phyloP scores from a whole-genome alignment of 805 yeast species.

The Blastobotrys attinorum region DNA sequence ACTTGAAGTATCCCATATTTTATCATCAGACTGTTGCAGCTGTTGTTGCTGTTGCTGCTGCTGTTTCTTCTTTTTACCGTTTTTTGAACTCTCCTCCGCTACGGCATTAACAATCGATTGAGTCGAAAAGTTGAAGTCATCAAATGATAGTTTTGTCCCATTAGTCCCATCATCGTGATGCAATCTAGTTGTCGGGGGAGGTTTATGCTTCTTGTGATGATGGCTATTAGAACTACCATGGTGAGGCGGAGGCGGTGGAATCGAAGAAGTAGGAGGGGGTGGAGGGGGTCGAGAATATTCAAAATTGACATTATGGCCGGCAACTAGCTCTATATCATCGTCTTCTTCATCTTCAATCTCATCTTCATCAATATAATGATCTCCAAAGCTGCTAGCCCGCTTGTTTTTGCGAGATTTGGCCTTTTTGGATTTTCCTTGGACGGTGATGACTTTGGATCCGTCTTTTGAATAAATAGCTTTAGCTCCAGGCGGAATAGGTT shows the following conservation, averaged over 20 bases:
- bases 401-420: not conserved
- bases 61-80: conserved; percentile 5
- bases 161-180: conserved; percentile 50
- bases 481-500: conserved; percentile 17
- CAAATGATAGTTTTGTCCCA: conserved; percentile 62
- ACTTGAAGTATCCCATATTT: conserved; percentile 38
- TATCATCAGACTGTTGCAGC: conserved; percentile 12
- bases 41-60: not conserved
- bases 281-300: conserved; percentile 23
- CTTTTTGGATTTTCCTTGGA: conserved; percentile 6
- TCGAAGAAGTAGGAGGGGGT: not conserved
- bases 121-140: conserved; percentile 21
- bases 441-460: conserved; percentile 18
- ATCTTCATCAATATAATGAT: conserved; percentile 1
- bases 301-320: conserved; percentile 29
- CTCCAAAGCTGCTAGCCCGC: not conserved
- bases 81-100: conserved; percentile 13
- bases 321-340: conserved; percentile 16
- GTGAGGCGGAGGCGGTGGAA: no score
- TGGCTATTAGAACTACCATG: conserved; percentile 12
- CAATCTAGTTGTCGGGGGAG: no score
- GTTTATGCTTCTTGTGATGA: conserved; percentile 48
- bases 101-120: conserved; percentile 24
- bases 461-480: conserved; percentile 19
- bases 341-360: conserved; percentile 12